These are phyloP conservation scores for Suhomyces maxii DNA, from an alignment of 1,139 yeast species.

Conservation along the genomic window DNA sequence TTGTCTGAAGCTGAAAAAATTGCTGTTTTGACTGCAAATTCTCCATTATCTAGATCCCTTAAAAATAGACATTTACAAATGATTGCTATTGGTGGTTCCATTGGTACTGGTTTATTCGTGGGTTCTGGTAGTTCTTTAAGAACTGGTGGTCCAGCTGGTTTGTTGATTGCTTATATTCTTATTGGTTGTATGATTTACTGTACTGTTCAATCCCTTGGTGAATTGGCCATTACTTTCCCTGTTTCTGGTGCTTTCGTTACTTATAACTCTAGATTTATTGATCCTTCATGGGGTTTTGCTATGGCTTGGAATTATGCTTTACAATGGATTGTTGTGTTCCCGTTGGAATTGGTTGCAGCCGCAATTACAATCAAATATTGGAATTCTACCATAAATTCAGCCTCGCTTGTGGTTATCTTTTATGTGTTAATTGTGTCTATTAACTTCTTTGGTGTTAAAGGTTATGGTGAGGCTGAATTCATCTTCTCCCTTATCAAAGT, in stretches of 20 bases:
- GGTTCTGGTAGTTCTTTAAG: slow-evolving; percentile 71
- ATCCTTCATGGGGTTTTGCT: slow-evolving; percentile 76
- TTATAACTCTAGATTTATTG: slow-evolving; percentile 68
- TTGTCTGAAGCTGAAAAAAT: slow-evolving; percentile 68
- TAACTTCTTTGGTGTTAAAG: slow-evolving; percentile 42
- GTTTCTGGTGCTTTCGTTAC: slow-evolving; percentile 78
- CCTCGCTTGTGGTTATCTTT: slow-evolving; percentile 42
- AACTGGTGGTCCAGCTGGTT: slow-evolving; percentile 80
- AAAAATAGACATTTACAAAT: slow-evolving; percentile 70
- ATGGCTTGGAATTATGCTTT: slow-evolving; percentile 80
- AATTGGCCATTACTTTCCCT: slow-evolving; percentile 76
- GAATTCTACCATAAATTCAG: slow-evolving; percentile 33
- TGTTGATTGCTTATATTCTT: slow-evolving; percentile 66
- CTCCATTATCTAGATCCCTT: slow-evolving; percentile 67
- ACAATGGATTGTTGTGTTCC: slow-evolving; percentile 77
- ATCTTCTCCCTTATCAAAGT: slow-evolving; percentile 39
- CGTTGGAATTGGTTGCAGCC: slow-evolving; percentile 71
- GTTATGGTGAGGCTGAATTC: slow-evolving; percentile 48
- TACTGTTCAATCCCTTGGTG: slow-evolving; percentile 84
- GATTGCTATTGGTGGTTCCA: slow-evolving; percentile 87
- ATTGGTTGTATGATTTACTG: slow-evolving; percentile 71
- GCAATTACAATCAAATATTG: slow-evolving; percentile 39
- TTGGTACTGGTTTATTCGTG: slow-evolving; percentile 78
- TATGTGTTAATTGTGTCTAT: slow-evolving; percentile 34
- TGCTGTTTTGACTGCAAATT: slow-evolving; percentile 62